phyloP scores from a whole-genome alignment of 177 flowering plant species.

The Tripterygium wilfordii region DNA sequence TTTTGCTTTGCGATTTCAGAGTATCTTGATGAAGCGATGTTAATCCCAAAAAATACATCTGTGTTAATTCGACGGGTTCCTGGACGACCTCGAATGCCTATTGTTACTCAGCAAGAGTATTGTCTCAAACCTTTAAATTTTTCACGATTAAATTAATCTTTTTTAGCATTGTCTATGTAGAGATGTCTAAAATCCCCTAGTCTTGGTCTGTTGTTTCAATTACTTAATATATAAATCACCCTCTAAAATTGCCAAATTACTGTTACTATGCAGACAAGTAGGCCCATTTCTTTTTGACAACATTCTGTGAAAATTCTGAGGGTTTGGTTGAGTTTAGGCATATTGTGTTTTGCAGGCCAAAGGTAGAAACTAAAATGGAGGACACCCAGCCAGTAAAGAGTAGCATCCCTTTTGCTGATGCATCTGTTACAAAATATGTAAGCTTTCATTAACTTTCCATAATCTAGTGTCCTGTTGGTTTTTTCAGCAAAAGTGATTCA shows the following conservation, averaged over 20 bases:
- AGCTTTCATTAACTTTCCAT: constrained; percentile 12
- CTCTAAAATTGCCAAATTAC: too few species aligned
- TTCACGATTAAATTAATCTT: not conserved
- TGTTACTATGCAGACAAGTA: too few species aligned
- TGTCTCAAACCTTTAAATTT: constrained; percentile 34
- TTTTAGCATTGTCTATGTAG: not conserved
- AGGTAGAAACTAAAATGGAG: constrained; percentile 43
- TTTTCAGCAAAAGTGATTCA: too few species aligned
- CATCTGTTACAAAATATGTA: constrained; percentile 55
- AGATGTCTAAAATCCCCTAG: too few species aligned
- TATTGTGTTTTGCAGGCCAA: constrained; percentile 49
- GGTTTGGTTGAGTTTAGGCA: constrained; percentile 15
- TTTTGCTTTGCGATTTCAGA: constrained; percentile 77
- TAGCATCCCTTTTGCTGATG: constrained; percentile 34
- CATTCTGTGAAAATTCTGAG: not conserved
- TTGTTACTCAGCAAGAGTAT: constrained; percentile 83
- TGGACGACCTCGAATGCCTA: constrained; percentile 91
- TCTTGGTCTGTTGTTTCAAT: too few species aligned
- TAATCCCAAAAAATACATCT: constrained; percentile 95
- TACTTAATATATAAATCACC: too few species aligned
- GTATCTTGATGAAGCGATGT: constrained; percentile 79
- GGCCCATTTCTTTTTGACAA: not conserved
- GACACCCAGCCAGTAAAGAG: constrained; percentile 41
- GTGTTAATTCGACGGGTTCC: constrained; percentile 96
- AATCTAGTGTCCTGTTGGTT: too few species aligned